A percentile compares a stretch with the other conserved stretches of the same genome.
Evolutionary conservation across 2,329 filamentous ascomycete species (phyloP).

Genomic region (Fusarium annulatum): DNA sequence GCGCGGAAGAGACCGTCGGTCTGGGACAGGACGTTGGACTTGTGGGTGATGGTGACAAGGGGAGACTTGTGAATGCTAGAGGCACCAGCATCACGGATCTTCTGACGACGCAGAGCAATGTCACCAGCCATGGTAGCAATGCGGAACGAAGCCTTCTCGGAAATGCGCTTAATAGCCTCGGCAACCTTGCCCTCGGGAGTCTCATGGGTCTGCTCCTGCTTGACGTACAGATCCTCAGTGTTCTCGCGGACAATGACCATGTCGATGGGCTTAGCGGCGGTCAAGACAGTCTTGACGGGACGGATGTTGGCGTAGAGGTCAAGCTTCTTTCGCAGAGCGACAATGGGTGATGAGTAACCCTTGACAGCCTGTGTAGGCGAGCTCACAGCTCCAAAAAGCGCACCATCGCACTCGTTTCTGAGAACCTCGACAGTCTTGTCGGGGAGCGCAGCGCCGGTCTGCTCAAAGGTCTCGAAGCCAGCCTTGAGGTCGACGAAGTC

Average conservation of each 20-base stretch:
- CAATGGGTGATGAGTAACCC: conserved; percentile 96
- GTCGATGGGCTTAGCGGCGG: conserved; percentile 79
- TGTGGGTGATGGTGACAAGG: conserved; percentile 96
- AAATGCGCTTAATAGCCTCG: conserved; percentile 98
- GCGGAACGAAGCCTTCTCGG: conserved; percentile 82
- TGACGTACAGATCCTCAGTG: conserved; percentile 98
- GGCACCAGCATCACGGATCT: conserved; percentile 72
- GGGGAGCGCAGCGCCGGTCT: conserved; percentile 87
- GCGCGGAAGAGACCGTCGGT: conserved; percentile 96
- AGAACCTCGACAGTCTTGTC: conserved; percentile 92
- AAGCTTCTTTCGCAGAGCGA: conserved; percentile 93
- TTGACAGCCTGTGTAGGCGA: conserved; percentile 90
- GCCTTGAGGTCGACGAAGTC: conserved; percentile 93
- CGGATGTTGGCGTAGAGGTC: conserved; percentile 98
- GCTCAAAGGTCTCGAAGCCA: conserved; percentile 92
- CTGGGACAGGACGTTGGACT: conserved; percentile 95
- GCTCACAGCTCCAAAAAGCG: conserved; percentile 94
- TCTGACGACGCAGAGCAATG: conserved; percentile 88
- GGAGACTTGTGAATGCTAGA: conserved; percentile 73
- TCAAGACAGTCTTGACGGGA: conserved; percentile 86
- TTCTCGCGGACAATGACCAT: conserved; percentile 99
- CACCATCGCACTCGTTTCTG: conserved; percentile 91
- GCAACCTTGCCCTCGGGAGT: conserved; percentile 84
- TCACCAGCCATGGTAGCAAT: conserved; percentile 96
- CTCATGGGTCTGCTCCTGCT: conserved; percentile 89